Base-by-base conservation (phyloP, 768 basidiomycete species). In the Lentinula aciculospora region DNA sequence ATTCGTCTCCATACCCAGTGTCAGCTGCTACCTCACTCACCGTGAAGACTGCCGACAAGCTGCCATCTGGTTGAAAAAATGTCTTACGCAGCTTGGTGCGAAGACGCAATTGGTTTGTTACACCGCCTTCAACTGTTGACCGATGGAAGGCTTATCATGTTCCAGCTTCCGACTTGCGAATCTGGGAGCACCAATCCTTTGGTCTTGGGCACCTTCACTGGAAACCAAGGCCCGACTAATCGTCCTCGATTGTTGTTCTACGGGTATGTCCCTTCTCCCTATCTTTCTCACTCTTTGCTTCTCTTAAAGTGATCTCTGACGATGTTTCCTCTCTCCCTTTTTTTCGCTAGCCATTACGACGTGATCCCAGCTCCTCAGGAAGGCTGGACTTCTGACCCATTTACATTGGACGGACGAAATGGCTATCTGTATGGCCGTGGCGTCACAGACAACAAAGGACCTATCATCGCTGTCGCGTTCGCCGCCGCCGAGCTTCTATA, bases 331-430 rank as follows among this genome's bases (percentile, higher is more conserved):
- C n/a, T n/a, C n/a, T n/a, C n/a, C n/a, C n/a, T n/a, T n/a, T n/a
- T n/a, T n/a, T n/a, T n/a, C n/a, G n/a, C n/a, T 48, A 92, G 92
- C 2, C 97, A 99, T 69, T 99, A 98, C 73, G 97, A 99, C 64
- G 92, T 98, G n/a, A 92, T 98, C 48, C 76, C 88, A 0, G 94
- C 94, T 0, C 84, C 83, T 0, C 70, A 74, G 9, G 75, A 81
- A 5, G 83, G 86, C 12, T 98, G 96, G 96, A 72, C 78, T 21
- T 85, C 88, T 1, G 85, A 93, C 58, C 96, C 97, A 0, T 99
- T 93, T 73, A 76, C 73, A 6, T 72, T 98, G 60, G 81, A 81
- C 0, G 94, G 94, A 2, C 80, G 84, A 10, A 94, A 98, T 64
- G 94, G 94, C 0, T 94, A 90, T 66, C 74, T 95, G 0, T 94